Evolutionary conservation across 345 rosid species (phyloP), one percentile per base, ranked within the genome.

Genomic region (Eucalyptus melliodora): DNA sequence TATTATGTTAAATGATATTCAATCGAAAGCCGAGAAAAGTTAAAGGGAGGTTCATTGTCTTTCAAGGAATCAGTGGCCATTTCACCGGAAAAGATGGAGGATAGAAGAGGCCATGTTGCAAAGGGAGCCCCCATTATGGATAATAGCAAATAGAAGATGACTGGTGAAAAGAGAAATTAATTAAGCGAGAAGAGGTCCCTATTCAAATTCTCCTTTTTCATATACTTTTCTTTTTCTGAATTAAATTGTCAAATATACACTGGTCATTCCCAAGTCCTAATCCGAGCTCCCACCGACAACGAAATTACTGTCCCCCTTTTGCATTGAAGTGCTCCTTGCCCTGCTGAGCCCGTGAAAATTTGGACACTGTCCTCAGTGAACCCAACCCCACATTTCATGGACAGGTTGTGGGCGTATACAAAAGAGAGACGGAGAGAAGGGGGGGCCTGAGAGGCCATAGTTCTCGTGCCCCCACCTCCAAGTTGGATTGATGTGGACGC

Each of bases 281-380:
- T 49, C 92, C 92, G 91, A 92, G 94, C 93, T 92, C 90, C 95
- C 92, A 91, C 91, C 92, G 93, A 92, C 93, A 94, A 82, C 62
- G 83, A 89, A 53, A 87, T 65, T 30, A 65, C 17, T 65, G 72
- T n/a, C n/a, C 16, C 72, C n/a, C 72, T 30, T 65, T 65, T 65
- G 37, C 72, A 65, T 65, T 65, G 72, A 65, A 65, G 14, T 65
- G 72, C 72, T 30, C 37, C 72, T 65, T 65, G 72, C 72, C 89
- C 30, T 87, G 37, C 86, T 47, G 87, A 92, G 91, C 92, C 93
- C 96, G 94, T 86, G 88, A 89, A 94, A 92, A 91, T 69, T 56
- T 86, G 95, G 96, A 91, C 94, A 91, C 16, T 92, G 94, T 92
- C 92, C 88, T 90, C 53, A 65, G 87, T 37, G 88, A 91, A 86